Base-by-base conservation (phyloP, 129 eudicot species). In the Gnaphalium uliginosum region DNA sequence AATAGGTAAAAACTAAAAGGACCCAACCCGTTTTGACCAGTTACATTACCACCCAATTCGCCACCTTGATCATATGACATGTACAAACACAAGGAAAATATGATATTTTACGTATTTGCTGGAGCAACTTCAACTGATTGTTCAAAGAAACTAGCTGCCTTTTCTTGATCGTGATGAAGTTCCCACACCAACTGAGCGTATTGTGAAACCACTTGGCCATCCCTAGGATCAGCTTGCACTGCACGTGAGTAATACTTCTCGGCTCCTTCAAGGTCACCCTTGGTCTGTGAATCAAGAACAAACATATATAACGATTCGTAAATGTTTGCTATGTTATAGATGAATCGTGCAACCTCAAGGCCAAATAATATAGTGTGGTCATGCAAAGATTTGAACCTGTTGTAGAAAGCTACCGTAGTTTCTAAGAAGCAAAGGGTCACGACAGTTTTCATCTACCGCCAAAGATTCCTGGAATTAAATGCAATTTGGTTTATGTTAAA, bases 151-250 rank as follows among this genome's bases (percentile, higher is more conserved):
- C 73, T 43, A 5, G 43, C 29, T 41, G 97, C 89, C 75, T 86
- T 83, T 19, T 85, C 59, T 67, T 77, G 86, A 82, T 91, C 90
- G 10, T 46, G 86, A 61, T 81, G 84, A 76, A 85, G 86, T 66
- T 88, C 80, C 97, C 97, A 91, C 66, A 87, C 83, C 76, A 91
- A 69, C 43, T 76, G 75, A 15, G 95, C 90, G 72, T 87, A 91
- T 35, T 83, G 80, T n/a, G 82, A 83, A 68, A 80, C 81, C 18
- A 58, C 57, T 66, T 86, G 85, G 1, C 92, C 83, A 17, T 91
- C 92, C 21, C 25, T 35, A 4, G 92, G 89, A 67, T 86, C 85
- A 0, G 79, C 86, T 65, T 83, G 77, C 60, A 86, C 60, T 46
- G 91, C 92, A 41, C 90, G 85, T 0, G 76, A 72, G 78, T 85